These are phyloP conservation scores for Trichoderma arundinaceum DNA, from an alignment of 2,329 filamentous ascomycete genomes.

Conservation along the genomic window DNA sequence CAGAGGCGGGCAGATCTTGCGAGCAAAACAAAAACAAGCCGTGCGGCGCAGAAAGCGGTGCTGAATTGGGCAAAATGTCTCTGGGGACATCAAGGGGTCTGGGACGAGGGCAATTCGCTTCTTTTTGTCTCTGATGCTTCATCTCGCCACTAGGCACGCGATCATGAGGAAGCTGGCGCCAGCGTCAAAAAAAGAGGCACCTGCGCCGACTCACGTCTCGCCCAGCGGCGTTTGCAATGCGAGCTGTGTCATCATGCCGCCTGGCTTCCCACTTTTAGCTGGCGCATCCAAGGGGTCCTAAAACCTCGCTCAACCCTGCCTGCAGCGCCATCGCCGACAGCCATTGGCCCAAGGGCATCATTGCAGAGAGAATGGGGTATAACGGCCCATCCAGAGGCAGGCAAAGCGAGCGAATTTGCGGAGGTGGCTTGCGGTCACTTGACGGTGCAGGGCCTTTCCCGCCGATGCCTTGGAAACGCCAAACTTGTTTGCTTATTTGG, in stretches of 20 bases:
- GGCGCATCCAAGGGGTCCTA: too few relatives aligned
- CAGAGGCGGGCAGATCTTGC: neutral
- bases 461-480: neutral
- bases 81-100: neutral
- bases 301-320: too few relatives aligned
- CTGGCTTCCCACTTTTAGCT: too few relatives aligned
- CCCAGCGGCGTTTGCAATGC: too few relatives aligned
- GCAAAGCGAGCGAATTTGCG: slow-evolving; percentile 25
- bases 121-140: slow-evolving; percentile 6
- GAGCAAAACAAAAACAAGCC: too few relatives aligned
- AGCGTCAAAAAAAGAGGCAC: neutral
- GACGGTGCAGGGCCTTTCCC: slow-evolving; percentile 8
- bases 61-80: too few relatives aligned
- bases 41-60: too few relatives aligned
- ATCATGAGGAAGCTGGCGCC: neutral
- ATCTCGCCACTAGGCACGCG: slow-evolving; percentile 8
- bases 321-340: too few relatives aligned
- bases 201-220: too few relatives aligned
- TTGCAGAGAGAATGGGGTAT: neutral
- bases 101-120: neutral
- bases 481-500: slow-evolving; percentile 7
- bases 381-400: slow-evolving; percentile 1
- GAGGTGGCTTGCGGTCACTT: slow-evolving; percentile 32
- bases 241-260: too few relatives aligned
- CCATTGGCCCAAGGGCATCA: too few relatives aligned